These are phyloP conservation scores for Cenchrus fungigraminus DNA, from an alignment of 176 grass and related monocot species.

Conservation along the genomic window DNA sequence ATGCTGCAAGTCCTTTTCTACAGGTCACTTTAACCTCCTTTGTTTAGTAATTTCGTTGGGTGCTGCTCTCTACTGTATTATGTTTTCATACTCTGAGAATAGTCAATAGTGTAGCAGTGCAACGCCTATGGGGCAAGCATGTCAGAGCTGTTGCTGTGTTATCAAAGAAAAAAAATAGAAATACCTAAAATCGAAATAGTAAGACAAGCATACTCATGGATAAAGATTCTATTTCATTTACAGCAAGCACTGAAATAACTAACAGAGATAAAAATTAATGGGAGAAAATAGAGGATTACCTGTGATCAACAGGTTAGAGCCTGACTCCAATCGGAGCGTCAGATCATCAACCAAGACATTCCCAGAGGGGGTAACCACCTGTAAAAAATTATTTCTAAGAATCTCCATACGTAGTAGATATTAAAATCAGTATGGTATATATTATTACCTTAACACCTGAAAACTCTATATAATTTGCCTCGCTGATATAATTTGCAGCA, in stretches of 20 bases:
- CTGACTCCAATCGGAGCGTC: conserved; percentile 78
- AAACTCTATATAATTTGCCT: conserved; percentile 97
- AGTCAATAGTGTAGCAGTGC: background rate
- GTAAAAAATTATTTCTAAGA: conserved; percentile 49
- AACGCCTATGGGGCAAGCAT: background rate
- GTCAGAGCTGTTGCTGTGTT: background rate
- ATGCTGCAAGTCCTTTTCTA: background rate
- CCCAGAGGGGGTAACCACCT: conserved; percentile 95
- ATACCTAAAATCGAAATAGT: no score
- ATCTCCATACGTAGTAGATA: conserved; percentile 12
- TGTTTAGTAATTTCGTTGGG: background rate
- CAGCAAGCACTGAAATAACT: background rate
- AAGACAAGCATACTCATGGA: no score
- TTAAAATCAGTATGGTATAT: background rate
- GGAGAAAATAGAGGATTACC: conserved; percentile 59
- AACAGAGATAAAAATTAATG: background rate
- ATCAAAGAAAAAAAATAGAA: background rate
- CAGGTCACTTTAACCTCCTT: background rate
- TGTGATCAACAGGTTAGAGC: conserved; percentile 98
- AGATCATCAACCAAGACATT: conserved; percentile 92
- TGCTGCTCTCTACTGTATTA: background rate
- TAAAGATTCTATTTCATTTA: conserved; percentile 11
- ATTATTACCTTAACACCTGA: conserved; percentile 84
- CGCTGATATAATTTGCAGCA: conserved; percentile 74
- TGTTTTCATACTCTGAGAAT: background rate